Conservation (phyloP, 257 asterid genomes). For the Misopates orontium region DNA sequence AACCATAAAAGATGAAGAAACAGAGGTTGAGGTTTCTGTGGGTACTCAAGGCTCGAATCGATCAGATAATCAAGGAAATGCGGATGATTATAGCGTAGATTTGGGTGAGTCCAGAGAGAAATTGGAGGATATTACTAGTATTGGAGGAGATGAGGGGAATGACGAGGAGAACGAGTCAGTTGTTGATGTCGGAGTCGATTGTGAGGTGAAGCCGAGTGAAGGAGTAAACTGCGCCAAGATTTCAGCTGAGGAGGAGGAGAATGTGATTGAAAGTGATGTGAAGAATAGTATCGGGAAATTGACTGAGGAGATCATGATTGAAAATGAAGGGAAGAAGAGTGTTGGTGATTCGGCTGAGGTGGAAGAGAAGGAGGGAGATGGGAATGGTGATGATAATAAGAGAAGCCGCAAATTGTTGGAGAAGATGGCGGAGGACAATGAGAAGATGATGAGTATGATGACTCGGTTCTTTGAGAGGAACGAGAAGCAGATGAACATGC, state of each 20-base stretch:
- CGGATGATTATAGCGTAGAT: neutral
- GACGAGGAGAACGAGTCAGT: slow-evolving; percentile 11
- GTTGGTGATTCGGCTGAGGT: neutral
- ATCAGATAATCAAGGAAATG: neutral
- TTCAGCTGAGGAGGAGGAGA: neutral
- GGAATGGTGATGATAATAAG: slow-evolving; percentile 5
- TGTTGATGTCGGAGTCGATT: slow-evolving; percentile 35
- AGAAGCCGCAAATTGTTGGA: slow-evolving; percentile 32
- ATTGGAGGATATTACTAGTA: neutral
- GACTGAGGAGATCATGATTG: neutral
- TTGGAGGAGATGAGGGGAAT: neutral
- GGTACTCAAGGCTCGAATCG: neutral
- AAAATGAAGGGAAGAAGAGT: neutral
- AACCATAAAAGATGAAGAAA: neutral
- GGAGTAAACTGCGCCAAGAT: neutral
- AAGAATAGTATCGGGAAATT: neutral
- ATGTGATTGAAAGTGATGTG: neutral
- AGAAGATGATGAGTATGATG: slow-evolving; percentile 47
- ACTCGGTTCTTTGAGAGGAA: slow-evolving; percentile 32
- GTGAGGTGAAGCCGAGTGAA: slow-evolving; percentile 28
- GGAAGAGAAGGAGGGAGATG: neutral
- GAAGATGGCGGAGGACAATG: slow-evolving; percentile 41
- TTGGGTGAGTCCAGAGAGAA: neutral
- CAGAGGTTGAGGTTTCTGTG: slow-evolving; percentile 4
- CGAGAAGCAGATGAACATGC: slow-evolving; percentile 38